Evolutionary conservation across 768 basidiomycete species (phyloP), one percentile per base, ranked within the genome.

Genomic region (Grammothele lineata): DNA sequence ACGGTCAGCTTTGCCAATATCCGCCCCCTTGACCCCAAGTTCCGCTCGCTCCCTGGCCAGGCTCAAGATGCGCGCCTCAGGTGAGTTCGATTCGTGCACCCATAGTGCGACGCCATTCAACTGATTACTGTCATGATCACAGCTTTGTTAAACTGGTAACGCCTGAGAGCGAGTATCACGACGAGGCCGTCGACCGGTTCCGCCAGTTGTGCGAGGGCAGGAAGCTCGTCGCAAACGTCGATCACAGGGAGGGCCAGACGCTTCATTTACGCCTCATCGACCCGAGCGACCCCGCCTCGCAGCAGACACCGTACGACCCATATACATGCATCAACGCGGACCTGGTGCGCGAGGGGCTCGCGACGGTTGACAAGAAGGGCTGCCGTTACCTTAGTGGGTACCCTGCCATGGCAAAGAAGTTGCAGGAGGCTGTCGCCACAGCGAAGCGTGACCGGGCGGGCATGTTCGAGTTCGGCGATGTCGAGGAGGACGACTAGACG

Each of bases 181-280:
- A 70, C 0, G 95, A 97, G 48, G 87, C 94, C 3, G 62, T 92
- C 39, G 85, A 90, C 40, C 83, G 89, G 40, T 97, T 97, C 83
- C 81, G 85, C 21, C 66, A 76, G 14, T 71, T 93, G 17, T 89
- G 87, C 55, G 92, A 93, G 67, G 92, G 91, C n/a, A 85, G 92
- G 43, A 93, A 93, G 60, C 76, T 98, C n/a, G 72, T 98, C 40
- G 96, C 93, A n/a, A 97, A 94, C 68, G 72, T 93, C 48, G 96
- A 99, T 65, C 78, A 85, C 59, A 83, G 74, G 59, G 95, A 96
- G 59, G 85, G 87, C 21, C 56, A 75, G 18, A 59, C 84, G 1
- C 71, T 94, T 23, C 92, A 96, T 66, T 79, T 99, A 44, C 87
- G 95, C 39, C 80, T 99, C 27, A 95, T 96, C 51, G 94, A 98